A percentile compares a stretch with the other conserved stretches of the same genome.
Conservation (phyloP, 352 stramenopile species). For the Pythium rishiriense region DNA sequence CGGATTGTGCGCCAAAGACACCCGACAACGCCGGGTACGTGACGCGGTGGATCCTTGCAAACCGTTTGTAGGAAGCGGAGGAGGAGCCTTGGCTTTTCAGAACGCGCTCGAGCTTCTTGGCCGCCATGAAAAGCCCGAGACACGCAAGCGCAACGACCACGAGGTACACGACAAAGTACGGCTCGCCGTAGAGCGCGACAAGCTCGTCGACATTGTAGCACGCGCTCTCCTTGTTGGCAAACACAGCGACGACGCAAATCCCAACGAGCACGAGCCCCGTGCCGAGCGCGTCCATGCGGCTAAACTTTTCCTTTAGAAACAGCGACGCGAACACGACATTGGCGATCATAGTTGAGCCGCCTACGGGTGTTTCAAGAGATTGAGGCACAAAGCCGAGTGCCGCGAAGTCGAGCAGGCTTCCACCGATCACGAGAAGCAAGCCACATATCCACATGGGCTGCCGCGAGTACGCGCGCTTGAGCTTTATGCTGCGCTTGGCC, state of each 20-base stretch:
- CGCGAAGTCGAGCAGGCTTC: slow-evolving; percentile 74
- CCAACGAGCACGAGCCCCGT: slow-evolving; percentile 67
- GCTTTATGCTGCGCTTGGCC: slow-evolving; percentile 49
- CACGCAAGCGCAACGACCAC: slow-evolving; percentile 47
- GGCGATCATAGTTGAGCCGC: slow-evolving; percentile 79
- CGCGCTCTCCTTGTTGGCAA: slow-evolving; percentile 71
- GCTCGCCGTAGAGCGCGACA: slow-evolving; percentile 60
- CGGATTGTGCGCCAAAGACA: slow-evolving; percentile 76
- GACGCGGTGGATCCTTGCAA: slow-evolving; percentile 61
- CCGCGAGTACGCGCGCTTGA: slow-evolving; percentile 68
- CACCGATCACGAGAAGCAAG: slow-evolving; percentile 67
- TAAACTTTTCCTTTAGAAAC: slow-evolving; percentile 79
- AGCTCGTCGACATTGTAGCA: slow-evolving; percentile 83
- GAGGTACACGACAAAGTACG: slow-evolving; percentile 69
- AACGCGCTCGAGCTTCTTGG: slow-evolving; percentile 47
- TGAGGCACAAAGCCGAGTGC: slow-evolving; percentile 80
- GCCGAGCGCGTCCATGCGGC: slow-evolving; percentile 54
- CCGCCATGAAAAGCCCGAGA: slow-evolving; percentile 36
- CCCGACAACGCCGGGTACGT: slow-evolving; percentile 72
- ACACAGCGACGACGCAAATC: slow-evolving; percentile 75
- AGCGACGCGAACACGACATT: slow-evolving; percentile 82
- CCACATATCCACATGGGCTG: slow-evolving; percentile 83
- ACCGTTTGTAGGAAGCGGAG: slow-evolving; percentile 56
- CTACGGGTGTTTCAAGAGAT: slow-evolving; percentile 75
- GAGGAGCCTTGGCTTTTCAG: slow-evolving; percentile 39